Percentiles rank a stretch among this genome's conserved stretches.
These are phyloP conservation scores for Dendrothele bispora DNA, from an alignment of 768 basidiomycete species.

Conservation along the genomic window DNA sequence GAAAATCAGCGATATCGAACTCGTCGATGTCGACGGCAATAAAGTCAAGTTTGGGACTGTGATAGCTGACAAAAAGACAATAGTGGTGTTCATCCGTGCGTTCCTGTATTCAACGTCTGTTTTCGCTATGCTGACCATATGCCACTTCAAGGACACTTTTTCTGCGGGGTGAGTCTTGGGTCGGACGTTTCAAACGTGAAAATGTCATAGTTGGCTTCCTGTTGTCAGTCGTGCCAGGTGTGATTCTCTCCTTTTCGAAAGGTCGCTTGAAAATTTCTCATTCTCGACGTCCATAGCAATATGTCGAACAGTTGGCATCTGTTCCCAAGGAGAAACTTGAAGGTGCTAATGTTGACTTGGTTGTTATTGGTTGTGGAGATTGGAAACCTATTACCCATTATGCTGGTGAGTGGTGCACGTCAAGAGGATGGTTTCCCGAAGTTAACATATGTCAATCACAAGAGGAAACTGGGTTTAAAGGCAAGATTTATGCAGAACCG, in stretches of 20 bases:
- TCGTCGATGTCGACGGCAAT: slow-evolving; percentile 46
- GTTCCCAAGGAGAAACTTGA: no score
- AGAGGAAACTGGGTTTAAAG: slow-evolving; percentile 46
- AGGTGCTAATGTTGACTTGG: slow-evolving; percentile 37
- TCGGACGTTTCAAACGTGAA: no score
- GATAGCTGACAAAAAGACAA: slow-evolving; percentile 46
- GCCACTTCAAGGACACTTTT: slow-evolving; percentile 68
- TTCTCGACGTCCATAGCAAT: no score
- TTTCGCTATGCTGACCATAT: no score
- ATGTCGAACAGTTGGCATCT: no score
- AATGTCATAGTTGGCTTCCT: no score
- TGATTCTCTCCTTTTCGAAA: no score
- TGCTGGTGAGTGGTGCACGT: slow-evolving; percentile 40
- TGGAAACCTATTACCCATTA: slow-evolving; percentile 51
- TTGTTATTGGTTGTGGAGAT: slow-evolving; percentile 63
- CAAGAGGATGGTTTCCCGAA: no score
- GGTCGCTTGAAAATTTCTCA: no score
- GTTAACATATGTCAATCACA: no score
- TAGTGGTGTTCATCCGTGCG: slow-evolving; percentile 66
- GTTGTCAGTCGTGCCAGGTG: no score
- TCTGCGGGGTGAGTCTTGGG: slow-evolving; percentile 71
- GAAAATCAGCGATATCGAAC: slow-evolving; percentile 35
- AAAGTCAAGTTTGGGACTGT: slow-evolving; percentile 52
- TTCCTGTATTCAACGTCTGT: no score
- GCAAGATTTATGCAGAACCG: slow-evolving; percentile 66